Evolutionary conservation across 495 filamentous ascomycete genomes (phyloP), one percentile per base, ranked within the genome.

Genomic region (Penicillium coprophilum): DNA sequence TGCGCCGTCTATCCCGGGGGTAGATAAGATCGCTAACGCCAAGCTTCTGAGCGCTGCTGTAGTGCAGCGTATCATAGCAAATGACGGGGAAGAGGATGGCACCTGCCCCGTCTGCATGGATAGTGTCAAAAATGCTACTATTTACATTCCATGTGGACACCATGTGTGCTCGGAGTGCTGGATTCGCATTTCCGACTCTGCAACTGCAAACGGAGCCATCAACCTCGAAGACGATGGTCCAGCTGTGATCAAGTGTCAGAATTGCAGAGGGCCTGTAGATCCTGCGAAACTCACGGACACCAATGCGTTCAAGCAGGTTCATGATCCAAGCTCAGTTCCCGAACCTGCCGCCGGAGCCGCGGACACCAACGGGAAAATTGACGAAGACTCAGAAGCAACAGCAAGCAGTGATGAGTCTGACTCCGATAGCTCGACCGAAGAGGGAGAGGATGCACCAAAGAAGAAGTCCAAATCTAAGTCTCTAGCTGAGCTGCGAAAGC

Each of bases 71-170:
- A 79, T 97, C 60, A 89, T 84, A 57, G 77, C 75, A 20, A 86
- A 64, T 67, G 79, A 64, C 71, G 74, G 72, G 45, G 82, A 85
- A 15, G 78, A 84, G 64, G 57, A 61, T 28, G 63, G 57, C 7
- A 59, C 58, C 6, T 96, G 92, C 63, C 88, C 88, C 3, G 82
- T 96, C 43, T 97, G 94, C 66, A 83, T 89, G 51, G 91, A 95
- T 65, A 85, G 76, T 1, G 82, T 86, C 1, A 74, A 81, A 15
- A 92, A 91, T 56, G 87, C 94, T 0, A 79, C 85, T 6, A 88
- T 97, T 57, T 85, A 93, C 67, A 79, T 88, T 57, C 91, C 91
- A 2, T 97, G 92, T 59, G 92, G 92, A 24, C 92, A 97, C 70
- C 80, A 84, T 53, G 86, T 85, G 21, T 97, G 92, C 68, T 70